Evolutionary conservation across 1,139 yeast genomes (phyloP), one percentile per base, ranked within the genome.

Genomic region (Sugiyamaella sp.): DNA sequence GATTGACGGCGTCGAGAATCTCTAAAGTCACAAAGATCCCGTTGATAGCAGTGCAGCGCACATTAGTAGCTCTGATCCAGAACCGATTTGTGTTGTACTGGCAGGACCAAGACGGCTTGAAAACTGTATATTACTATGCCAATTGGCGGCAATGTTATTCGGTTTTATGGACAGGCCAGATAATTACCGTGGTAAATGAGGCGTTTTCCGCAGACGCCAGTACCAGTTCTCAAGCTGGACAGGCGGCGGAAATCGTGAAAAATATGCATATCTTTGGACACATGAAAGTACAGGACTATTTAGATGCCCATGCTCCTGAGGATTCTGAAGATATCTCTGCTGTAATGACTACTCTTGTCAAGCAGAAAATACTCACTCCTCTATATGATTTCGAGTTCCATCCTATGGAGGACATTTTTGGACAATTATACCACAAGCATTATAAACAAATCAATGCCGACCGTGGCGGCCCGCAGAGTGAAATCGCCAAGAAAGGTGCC

Each of bases 151-250:
- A 96, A 4, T 72, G 85, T 20, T 75, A 83, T 61, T 70, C 80
- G 51, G 74, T 89, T 52, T 68, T 90, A 29, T 88, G 89, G 70
- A 78, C 91, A 35, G 97, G 96, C 29, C 88, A 88, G 51, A 83
- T 90, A 57, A 76, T 89, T 37, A 71, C 80, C 43, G 76, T 77
- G 52, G 78, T 86, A 40, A 76, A 77, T 53, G 77, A 76, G 24
- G 74, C 74, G 12, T 74, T 72, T 53, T 53, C 67, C 4, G 35
- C 8, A 4, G 14, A 29, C 14, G 21, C 41, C 6, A 39, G 16
- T n/a, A 10, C 16, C 14, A 39, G 43, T 19, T 69, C 71, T 38
- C 24, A 32, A 19, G 38, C 48, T 14, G 72, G 71, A 14, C 52
- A 62, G 9, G 74, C 80, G 25, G 87, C 91, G 0, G 85, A 85